Base-by-base conservation (phyloP, 352 stramenopile species). In the Phytopythium delawarense region DNA sequence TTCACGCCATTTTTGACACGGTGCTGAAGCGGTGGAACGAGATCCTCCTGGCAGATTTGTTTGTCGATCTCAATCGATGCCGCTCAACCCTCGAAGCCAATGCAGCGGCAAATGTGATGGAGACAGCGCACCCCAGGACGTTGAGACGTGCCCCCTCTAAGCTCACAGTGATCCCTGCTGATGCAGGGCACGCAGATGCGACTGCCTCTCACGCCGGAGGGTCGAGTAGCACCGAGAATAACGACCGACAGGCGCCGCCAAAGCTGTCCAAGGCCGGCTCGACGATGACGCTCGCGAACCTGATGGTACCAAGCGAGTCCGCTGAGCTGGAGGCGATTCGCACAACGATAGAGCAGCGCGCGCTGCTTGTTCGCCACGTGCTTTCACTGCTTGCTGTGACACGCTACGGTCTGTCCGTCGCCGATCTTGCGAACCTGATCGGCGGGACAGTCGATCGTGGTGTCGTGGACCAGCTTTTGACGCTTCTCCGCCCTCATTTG, bases 1-100 rank as follows among this genome's bases (percentile, higher is more conserved):
- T 90, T 30, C 76, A 82, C 50, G 49, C 32, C 25, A 60, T 91
- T 20, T 92, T 91, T 39, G 79, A 87, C 37, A 62, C 84, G 54
- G 61, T 92, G 16, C 77, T 94, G 67, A 84, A 79, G 56, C 81
- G 79, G n/a, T 94, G 85, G 85, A 91, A 90, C 57, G 58, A 75
- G 13, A 75, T 91, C 37, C 61, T 92, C 25, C 68, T 92, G 15
- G 72, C 78, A 37, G 81, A 89, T 59, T 66, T 91, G 44, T 64
- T 74, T 15, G 67, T 75, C 16, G 63, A 79, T 20, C 66, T 79
- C 5, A 25, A 74, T 50, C 73, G 65, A 28, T 81, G 48, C 32
- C 78, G 62, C 52, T 45, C 55, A 46, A 21, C 46, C 16, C 39
- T 58, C 1, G 50, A 64, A 13, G 39, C 58, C 2, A 61, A 18